These are phyloP conservation scores for Neckera pumila DNA, from an alignment of 225 moss, liverwort and hornwort genomes.

Conservation along the genomic window DNA sequence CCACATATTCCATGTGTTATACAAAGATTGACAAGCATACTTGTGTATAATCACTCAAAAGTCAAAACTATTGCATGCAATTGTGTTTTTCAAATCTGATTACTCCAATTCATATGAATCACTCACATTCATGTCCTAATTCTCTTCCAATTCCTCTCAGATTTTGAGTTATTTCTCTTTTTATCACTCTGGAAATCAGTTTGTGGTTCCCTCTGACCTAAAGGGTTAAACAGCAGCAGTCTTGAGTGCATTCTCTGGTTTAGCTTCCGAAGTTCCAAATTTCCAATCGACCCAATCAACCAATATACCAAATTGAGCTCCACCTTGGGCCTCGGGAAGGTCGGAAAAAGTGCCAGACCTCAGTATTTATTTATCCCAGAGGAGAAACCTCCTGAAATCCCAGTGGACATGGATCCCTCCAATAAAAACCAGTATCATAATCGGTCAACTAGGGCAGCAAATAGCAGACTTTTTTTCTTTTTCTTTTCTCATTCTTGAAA, in stretches of 20 bases:
- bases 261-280: neutral
- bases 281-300: neutral
- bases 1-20: neutral
- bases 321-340: neutral
- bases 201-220: neutral
- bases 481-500: no score
- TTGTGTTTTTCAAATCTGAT: neutral
- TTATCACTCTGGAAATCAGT: neutral
- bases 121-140: neutral
- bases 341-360: neutral
- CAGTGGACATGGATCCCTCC: neutral
- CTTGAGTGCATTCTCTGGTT: neutral
- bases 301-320: constrained; percentile 1
- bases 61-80: neutral
- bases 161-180: neutral
- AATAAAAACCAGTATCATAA: neutral
- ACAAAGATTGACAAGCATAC: accelerated
- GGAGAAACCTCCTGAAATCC: neutral
- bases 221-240: neutral
- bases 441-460: neutral
- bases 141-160: neutral
- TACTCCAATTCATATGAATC: neutral
- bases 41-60: no score
- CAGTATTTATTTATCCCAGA: neutral
- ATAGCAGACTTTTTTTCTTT: no score